Percentiles rank a stretch among this genome's conserved stretches.
Evolutionary conservation across 2,329 filamentous ascomycete species (phyloP).

Genomic region (Penicillium sp.): DNA sequence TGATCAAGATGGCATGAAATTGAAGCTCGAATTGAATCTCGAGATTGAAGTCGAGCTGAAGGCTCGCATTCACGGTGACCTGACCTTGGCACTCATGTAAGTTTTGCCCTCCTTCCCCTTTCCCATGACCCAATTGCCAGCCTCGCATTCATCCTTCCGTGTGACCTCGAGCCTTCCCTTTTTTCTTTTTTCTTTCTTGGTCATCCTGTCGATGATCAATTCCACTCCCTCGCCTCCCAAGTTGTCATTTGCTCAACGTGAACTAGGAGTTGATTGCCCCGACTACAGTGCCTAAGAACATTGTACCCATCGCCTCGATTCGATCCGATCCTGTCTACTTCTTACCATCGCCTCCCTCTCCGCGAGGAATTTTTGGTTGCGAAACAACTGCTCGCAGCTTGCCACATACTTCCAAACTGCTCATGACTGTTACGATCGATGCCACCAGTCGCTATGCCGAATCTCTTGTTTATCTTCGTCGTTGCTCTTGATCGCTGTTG

Average conservation of each 20-base stretch:
- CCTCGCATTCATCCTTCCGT: no score
- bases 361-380: neutral
- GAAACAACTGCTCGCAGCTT: neutral
- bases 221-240: neutral
- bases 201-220: neutral
- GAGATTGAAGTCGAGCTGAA: conserved; percentile 60
- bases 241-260: conserved; percentile 14
- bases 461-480: neutral
- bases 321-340: no score
- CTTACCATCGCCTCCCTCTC: neutral
- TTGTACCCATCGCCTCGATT: neutral
- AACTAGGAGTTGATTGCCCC: conserved; percentile 22
- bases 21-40: conserved; percentile 55
- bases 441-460: neutral
- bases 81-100: conserved; percentile 50
- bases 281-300: conserved; percentile 17
- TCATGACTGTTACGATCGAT: conserved; percentile 15
- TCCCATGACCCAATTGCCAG: no score
- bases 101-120: conserved; percentile 3
- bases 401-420: conserved; percentile 1
- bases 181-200: neutral
- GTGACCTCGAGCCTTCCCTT: neutral
- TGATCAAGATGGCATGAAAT: conserved; percentile 44
- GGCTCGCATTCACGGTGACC: conserved; percentile 59
- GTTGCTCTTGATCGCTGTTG: neutral